These are phyloP conservation scores for Zea luxurians DNA, from an alignment of 176 grass and related monocot genomes.

Conservation along the genomic window DNA sequence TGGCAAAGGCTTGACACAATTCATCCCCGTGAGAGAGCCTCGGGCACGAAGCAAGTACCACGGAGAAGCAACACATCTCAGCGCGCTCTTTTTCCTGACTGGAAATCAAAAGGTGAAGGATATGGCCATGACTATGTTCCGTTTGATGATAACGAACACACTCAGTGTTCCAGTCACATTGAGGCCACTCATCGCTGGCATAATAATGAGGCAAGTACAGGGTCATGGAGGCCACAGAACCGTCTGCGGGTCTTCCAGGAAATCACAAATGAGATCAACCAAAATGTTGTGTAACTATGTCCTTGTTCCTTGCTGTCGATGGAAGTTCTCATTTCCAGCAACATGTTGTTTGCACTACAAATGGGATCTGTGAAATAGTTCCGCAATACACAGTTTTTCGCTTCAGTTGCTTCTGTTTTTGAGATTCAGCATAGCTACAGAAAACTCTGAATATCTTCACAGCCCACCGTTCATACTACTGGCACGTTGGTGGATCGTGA, in stretches of 20 bases:
- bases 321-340: conserved; percentile 26
- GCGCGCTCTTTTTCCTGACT: conserved; percentile 43
- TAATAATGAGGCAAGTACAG: conserved; percentile 22
- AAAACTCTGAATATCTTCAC: neutral
- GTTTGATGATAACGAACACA: conserved; percentile 16
- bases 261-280: conserved; percentile 49
- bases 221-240: conserved; percentile 27
- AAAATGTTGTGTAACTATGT: conserved; percentile 33
- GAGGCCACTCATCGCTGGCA: conserved; percentile 17
- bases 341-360: conserved; percentile 5
- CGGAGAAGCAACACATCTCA: conserved; percentile 42
- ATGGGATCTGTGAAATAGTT: conserved; percentile 11
- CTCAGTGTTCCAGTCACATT: conserved; percentile 18
- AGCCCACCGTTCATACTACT: neutral
- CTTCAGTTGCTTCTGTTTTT: neutral
- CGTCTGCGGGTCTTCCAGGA: conserved; percentile 56
- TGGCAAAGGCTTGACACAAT: conserved; percentile 30
- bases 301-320: conserved; percentile 8
- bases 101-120: conserved; percentile 34
- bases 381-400: neutral
- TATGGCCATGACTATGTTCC: conserved; percentile 4
- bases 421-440: neutral
- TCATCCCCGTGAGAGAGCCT: conserved; percentile 37
- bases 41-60: conserved; percentile 26
- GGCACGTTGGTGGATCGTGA: neutral